Evolutionary conservation across 2,329 filamentous ascomycete genomes (phyloP).

Genomic region (Aspergillus viridinutans): DNA sequence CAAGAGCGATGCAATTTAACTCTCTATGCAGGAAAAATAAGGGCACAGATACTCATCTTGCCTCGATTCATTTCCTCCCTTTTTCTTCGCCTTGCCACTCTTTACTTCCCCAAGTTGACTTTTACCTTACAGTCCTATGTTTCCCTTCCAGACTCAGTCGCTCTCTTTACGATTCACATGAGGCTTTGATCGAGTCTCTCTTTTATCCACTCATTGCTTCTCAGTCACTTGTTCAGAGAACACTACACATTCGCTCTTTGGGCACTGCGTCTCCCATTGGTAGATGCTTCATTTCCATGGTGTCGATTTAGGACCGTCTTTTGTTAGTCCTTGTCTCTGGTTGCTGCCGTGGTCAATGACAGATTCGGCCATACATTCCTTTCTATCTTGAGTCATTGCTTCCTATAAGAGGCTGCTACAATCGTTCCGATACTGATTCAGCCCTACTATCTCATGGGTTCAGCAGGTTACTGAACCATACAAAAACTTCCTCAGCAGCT

Average conservation of each 20-base stretch:
- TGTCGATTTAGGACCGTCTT: not conserved
- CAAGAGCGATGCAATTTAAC: not conserved
- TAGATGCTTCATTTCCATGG: not conserved
- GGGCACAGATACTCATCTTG: not conserved
- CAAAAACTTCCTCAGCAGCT: not conserved
- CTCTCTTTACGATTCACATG: not conserved
- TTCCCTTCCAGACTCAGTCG: not conserved
- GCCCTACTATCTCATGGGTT: not conserved
- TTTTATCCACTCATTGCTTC: not conserved
- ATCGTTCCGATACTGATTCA: not conserved
- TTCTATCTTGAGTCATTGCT: not conserved
- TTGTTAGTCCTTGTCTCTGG: not conserved
- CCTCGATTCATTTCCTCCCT: not conserved
- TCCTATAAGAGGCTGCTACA: not conserved
- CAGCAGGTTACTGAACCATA: not conserved
- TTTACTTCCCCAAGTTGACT: not conserved
- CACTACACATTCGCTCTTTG: not conserved
- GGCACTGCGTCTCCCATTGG: not conserved
- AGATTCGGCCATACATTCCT: not conserved
- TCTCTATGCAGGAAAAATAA: not conserved
- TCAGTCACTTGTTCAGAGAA: not conserved
- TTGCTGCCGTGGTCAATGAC: not conserved
- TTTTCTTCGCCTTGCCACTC: not conserved
- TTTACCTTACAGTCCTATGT: not conserved
- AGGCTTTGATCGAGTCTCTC: not conserved